Evolutionary conservation across 2,329 filamentous ascomycete genomes (phyloP), one percentile per base, ranked within the genome.

Genomic region (Helminthosporium solani): DNA sequence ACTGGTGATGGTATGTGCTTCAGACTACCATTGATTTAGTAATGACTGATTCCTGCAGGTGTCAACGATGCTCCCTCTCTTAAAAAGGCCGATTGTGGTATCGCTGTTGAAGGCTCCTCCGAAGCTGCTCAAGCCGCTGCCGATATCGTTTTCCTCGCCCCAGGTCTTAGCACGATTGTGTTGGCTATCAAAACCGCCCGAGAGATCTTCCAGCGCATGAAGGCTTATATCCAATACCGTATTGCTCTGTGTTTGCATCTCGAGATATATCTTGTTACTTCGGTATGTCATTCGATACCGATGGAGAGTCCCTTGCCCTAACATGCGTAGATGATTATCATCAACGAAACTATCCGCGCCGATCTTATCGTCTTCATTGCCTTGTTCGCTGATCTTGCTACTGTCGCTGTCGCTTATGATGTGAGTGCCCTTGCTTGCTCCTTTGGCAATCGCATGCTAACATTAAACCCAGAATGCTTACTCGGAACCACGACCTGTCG

Each of bases 321-420:
- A 48, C 31, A n/a, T 27, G 3, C 30, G 7, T 35, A 44, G 21
- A 88, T 88, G 84, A 84, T 88, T 70, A 87, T 88, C 75, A 81
- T 89, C 74, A 85, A 88, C 75, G 85, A 89, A 76, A 88, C 85
- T 52, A 80, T 89, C 67, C 78, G 79, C 54, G 81, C 81, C 52
- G 83, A 88, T 54, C 80, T 90, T 34, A 85, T 90, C 62, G 86
- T 89, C 71, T 90, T 89, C 78, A 82, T 90, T 56, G 86, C 86
- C 50, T 77, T 90, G 21, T 90, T 90, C 73, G 86, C 86, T 58
- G 86, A 90, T 79, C 74, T 90, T 72, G 86, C 86, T 50, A 90
- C 86, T 53, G 86, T 90, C 56, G 86, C 86, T 49, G 83, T 89
- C 47, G 86, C 86, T 39, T 89, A 89, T 75, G 86, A 90, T 67